phyloP scores from a whole-genome alignment of 2,329 filamentous ascomycete genomes.

The Albifimbria verrucaria region DNA sequence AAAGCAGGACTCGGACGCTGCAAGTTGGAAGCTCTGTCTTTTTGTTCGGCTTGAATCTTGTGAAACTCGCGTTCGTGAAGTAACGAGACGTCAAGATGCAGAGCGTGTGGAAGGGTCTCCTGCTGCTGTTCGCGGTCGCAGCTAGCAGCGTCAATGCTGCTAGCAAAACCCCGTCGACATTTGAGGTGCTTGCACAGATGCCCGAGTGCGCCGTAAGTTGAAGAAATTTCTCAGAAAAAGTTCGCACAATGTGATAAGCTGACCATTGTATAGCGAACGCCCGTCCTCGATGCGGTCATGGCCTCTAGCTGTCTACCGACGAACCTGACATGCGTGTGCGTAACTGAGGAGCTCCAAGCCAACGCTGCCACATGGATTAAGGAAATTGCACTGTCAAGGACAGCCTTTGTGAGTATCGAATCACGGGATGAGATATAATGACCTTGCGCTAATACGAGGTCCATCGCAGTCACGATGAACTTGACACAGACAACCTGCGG shows the following conservation, averaged over 20 bases:
- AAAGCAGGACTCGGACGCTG: not conserved
- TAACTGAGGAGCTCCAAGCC: not conserved
- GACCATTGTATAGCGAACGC: not conserved
- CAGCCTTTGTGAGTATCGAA: not conserved
- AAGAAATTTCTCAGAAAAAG: not conserved
- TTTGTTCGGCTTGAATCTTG: not conserved
- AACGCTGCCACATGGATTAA: not conserved
- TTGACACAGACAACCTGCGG: not conserved
- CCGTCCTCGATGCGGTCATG: not conserved
- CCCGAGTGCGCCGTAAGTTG: not conserved
- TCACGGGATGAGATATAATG: not conserved
- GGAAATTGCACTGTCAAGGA: not conserved
- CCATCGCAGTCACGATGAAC: conserved; percentile 1
- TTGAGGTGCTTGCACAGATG: not conserved
- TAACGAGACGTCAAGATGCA: not conserved
- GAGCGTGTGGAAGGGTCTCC: not conserved
- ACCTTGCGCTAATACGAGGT: not conserved
- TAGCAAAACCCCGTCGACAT: not conserved
- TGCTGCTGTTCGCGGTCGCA: not conserved
- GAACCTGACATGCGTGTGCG: not conserved
- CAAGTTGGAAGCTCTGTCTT: not conserved
- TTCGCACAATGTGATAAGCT: not conserved
- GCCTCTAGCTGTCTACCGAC: not conserved
- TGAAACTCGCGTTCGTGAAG: not conserved
- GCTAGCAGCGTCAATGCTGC: not conserved